Evolutionary conservation across 192 early-diverging fungal genomes (phyloP).

Genomic region (Coemansia sp.): DNA sequence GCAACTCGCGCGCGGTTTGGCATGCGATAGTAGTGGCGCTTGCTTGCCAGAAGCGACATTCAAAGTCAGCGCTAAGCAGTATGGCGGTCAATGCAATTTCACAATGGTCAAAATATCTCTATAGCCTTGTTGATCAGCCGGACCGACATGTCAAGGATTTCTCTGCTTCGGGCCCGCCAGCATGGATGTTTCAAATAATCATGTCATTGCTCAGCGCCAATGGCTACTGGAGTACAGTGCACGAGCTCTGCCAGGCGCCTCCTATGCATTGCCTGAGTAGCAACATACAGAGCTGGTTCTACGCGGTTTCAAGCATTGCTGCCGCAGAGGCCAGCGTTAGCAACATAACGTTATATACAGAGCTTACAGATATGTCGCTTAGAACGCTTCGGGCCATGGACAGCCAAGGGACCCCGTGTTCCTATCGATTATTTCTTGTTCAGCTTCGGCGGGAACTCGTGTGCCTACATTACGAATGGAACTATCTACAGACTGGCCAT

Average conservation of each 20-base stretch:
- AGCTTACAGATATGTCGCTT: slow-evolving; percentile 15
- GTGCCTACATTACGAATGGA: slow-evolving; percentile 18
- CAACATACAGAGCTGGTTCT: slow-evolving; percentile 22
- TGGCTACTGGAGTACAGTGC: slow-evolving; percentile 23
- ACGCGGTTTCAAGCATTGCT: slow-evolving; percentile 18
- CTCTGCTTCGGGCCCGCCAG: slow-evolving; percentile 27
- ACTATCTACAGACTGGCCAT: not conserved
- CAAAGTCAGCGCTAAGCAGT: not conserved
- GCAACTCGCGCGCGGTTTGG: slow-evolving; percentile 1
- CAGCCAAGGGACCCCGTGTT: slow-evolving; percentile 9
- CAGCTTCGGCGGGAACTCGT: slow-evolving; percentile 37
- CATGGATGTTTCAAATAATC: slow-evolving; percentile 24
- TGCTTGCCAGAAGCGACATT: not conserved
- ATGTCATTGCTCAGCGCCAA: slow-evolving; percentile 23
- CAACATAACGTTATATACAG: slow-evolving; percentile 11
- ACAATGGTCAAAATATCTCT: slow-evolving; percentile 14
- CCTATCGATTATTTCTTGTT: slow-evolving; percentile 32
- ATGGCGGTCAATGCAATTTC: not conserved
- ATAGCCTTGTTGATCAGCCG: not conserved
- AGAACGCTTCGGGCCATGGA: slow-evolving; percentile 21
- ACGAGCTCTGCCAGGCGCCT: slow-evolving; percentile 20
- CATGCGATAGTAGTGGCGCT: slow-evolving; percentile 7
- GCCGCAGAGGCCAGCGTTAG: slow-evolving; percentile 24
- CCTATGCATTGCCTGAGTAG: slow-evolving; percentile 17
- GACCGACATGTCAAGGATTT: not conserved